Evolutionary conservation across 106 monocot genomes (phyloP), one percentile per base, ranked within the genome.

Genomic region (Iris macrosiphon): DNA sequence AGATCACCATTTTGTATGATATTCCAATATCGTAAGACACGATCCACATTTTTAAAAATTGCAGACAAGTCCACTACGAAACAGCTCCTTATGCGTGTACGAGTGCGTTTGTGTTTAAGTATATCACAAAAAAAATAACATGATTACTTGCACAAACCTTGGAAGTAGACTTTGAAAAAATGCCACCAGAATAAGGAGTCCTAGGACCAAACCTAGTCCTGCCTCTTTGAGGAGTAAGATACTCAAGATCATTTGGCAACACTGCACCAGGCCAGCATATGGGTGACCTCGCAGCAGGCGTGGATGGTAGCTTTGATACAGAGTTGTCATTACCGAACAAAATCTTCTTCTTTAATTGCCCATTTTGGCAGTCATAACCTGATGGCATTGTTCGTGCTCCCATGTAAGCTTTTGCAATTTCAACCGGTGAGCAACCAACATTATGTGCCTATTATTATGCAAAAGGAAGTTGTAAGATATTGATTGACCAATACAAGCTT

Each of bases 331-430:
- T 37, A 13, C 26, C 24, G 6, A 47, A 19, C 40, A 31, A n/a
- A 17, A 4, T 59, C 32, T 60, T 68, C 13, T 62, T 20, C 23
- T 23, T 23, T 21, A 42, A 43, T 32, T 18, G 47, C 39, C 45
- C 32, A 60, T 15, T 40, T 18, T 53, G 64, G 55, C 41, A 27
- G 20, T 49, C 34, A 33, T 34, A 35, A n/a, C 35, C 55, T 48
- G 49, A 64, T 46, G 61, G 20, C 6, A 57, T 51, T 52, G 40
- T 49, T 10, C 25, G 64, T 6, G 55, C 22, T 61, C 45, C 48
- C 78, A 83, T 74, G 52, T 69, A 83, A 46, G 78, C 74, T 67
- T 74, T 78, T 37, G 83, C 78, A 74, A 83, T 63, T 62, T 78
- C 78, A 48, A 70, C 35, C 38, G 83, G 83, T 30, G 83, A 78